Conservation (phyloP, 2,329 filamentous ascomycete species). For the Erysiphe pulchra region DNA sequence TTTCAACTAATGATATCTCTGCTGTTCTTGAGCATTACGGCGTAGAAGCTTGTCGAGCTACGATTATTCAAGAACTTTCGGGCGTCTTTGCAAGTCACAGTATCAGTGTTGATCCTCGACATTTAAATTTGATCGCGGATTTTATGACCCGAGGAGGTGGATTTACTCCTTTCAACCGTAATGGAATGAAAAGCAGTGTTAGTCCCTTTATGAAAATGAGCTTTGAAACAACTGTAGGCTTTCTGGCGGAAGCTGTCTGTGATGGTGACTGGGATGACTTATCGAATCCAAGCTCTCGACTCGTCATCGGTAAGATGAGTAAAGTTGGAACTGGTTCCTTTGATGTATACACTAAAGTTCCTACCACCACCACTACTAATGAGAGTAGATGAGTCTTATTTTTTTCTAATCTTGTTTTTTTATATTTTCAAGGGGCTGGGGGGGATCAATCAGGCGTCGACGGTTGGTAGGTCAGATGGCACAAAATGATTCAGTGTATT, state of each 20-base stretch:
- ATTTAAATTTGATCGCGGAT: conserved; percentile 86
- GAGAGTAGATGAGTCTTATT: neutral
- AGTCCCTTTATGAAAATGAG: conserved; percentile 97
- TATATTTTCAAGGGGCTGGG: too few relatives aligned
- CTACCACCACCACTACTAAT: conserved; percentile 8
- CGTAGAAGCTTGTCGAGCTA: conserved; percentile 72
- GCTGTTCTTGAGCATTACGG: conserved; percentile 69
- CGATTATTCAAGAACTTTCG: conserved; percentile 66
- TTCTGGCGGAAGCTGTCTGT: conserved; percentile 75
- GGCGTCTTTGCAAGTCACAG: conserved; percentile 75
- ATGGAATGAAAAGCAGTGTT: conserved; percentile 60
- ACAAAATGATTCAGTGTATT: too few relatives aligned
- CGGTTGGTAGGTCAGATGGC: too few relatives aligned
- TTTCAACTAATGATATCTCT: conserved; percentile 81
- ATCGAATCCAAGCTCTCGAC: conserved; percentile 58
- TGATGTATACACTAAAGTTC: conserved; percentile 48
- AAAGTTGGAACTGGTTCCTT: conserved; percentile 77
- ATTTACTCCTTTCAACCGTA: conserved; percentile 81
- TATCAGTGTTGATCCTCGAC: conserved; percentile 74
- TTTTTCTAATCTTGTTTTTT: too few relatives aligned
- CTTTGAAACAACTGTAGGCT: conserved; percentile 89
- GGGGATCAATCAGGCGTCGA: too few relatives aligned
- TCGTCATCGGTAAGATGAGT: conserved; percentile 66
- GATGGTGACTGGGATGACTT: conserved; percentile 81
- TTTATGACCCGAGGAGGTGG: conserved; percentile 88